Base-by-base conservation (phyloP, 164 flowering plant species). In the Piper longum region DNA sequence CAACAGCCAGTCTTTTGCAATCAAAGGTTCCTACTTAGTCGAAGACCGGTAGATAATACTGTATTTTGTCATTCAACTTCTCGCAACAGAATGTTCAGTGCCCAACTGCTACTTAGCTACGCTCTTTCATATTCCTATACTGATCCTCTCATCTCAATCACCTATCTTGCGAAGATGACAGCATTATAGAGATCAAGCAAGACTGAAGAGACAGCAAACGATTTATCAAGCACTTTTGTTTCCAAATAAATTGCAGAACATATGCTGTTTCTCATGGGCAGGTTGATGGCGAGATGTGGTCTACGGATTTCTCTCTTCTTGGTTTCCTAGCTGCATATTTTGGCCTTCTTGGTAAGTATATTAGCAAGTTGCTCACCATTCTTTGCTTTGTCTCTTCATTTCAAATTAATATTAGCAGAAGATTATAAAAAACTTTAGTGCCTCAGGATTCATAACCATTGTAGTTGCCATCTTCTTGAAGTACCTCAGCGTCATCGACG, bases 401-500 rank as follows among this genome's bases (percentile, higher is more conserved):
- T 57, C 16, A n/a, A n/a, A n/a, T n/a, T n/a, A n/a, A n/a, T n/a
- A 41, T 26, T 6, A 0, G 12, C 36, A 26, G 18, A 41, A 9
- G 42, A n/a, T n/a, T n/a, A 26, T 64, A 16, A 7, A 41, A 45
- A 56, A 19, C 44, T 36, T 7, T 43, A 43, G 16, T 40, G 19
- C 16, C 59, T 59, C 70, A 85, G 86, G 82, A 54, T 43, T 79
- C 61, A 36, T 79, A 7, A 68, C 70, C 65, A 45, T 82, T 17
- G 4, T 79, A 14, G 19, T 82, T 5, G 76, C 63, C 48, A 56
- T 82, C 55, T 57, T 77, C 40, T 52, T 83, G 69, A 83, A 81
- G 67, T 83, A 67, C 72, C 75, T 82, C 48, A 82, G 83, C 69
- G 76, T 73, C 16, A 75, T 74, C 41, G 72, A 77, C 2, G 65